These are phyloP conservation scores for Panicum virgatum DNA, from an alignment of 202 grass and related monocot species.

Conservation along the genomic window DNA sequence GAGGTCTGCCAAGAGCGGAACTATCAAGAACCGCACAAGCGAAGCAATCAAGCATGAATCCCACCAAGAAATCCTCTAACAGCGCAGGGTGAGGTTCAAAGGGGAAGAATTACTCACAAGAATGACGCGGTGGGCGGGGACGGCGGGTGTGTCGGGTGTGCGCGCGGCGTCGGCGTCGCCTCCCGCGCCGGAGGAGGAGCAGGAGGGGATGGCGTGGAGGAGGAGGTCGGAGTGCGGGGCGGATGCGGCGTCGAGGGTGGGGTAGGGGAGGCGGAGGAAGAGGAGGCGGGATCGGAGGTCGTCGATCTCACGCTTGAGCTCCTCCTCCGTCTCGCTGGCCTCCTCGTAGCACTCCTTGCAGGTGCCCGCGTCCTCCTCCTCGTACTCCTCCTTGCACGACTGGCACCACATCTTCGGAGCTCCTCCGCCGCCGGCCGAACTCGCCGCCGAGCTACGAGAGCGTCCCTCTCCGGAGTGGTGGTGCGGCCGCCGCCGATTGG, in stretches of 20 bases:
- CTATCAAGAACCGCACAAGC: background rate
- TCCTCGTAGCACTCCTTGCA: conserved; percentile 99
- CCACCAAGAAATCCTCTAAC: background rate
- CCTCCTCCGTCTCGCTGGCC: conserved; percentile 96
- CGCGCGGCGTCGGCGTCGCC: background rate
- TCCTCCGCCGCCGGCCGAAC: background rate
- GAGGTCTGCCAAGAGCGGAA: background rate
- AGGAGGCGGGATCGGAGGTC: conserved; percentile 75
- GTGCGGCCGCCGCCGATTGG: background rate
- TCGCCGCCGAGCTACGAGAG: background rate
- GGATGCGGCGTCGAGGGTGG: conserved; percentile 32
- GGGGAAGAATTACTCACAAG: conserved; percentile 46
- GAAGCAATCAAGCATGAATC: background rate
- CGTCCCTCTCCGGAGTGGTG: background rate
- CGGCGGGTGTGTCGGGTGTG: conserved; percentile 39
- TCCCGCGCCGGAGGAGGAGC: background rate
- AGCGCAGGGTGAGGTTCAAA: background rate
- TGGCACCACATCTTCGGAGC: conserved; percentile 75
- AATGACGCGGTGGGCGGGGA: conserved; percentile 70
- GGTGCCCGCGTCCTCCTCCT: conserved; percentile 81
- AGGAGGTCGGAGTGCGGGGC: conserved; percentile 43
- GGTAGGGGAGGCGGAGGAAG: conserved; percentile 63
- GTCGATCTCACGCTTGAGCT: conserved; percentile 96
- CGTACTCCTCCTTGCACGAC: conserved; percentile 86
- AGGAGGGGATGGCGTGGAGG: conserved; percentile 51